Conservation (phyloP, 1,284 basidiomycete genomes). For the Tylopilus orsonianus region DNA sequence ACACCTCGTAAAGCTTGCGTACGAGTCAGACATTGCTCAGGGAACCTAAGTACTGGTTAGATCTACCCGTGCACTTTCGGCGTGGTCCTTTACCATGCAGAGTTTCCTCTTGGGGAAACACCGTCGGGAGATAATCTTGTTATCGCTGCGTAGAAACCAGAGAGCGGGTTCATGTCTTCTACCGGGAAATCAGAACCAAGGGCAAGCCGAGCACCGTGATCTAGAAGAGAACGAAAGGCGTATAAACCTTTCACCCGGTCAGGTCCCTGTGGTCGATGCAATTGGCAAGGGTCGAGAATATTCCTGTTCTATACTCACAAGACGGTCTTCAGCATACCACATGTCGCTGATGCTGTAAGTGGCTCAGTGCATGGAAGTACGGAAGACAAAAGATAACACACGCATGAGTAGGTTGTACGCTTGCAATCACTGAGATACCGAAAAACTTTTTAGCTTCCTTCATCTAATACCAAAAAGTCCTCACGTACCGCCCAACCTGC, state of each 20-base stretch:
- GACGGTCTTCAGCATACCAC: conserved; percentile 82
- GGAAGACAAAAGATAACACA: conserved; percentile 38
- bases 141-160: conserved; percentile 84
- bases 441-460: background rate
- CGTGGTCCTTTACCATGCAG: conserved; percentile 65
- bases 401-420: conserved; percentile 89
- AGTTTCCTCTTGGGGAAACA: conserved; percentile 76
- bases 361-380: background rate
- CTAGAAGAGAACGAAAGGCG: conserved; percentile 75
- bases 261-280: conserved; percentile 54
- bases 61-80: background rate
- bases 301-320: conserved; percentile 46
- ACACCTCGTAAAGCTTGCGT: conserved; percentile 66
- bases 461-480: background rate
- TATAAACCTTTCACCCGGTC: conserved; percentile 85
- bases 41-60: conserved; percentile 57
- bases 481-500: conserved; percentile 67
- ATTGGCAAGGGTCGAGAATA: background rate
- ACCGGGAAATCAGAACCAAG: conserved; percentile 92
- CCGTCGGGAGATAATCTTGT: conserved; percentile 74
- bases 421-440: conserved; percentile 59
- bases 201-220: conserved; percentile 60
- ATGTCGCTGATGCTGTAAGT: conserved; percentile 73
- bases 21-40: conserved; percentile 74
- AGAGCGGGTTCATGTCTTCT: conserved; percentile 73